Percentiles rank a stretch among this genome's conserved stretches.
These are phyloP conservation scores for Kwoniella dendrophila DNA, from an alignment of 768 basidiomycete species.

Conservation along the genomic window DNA sequence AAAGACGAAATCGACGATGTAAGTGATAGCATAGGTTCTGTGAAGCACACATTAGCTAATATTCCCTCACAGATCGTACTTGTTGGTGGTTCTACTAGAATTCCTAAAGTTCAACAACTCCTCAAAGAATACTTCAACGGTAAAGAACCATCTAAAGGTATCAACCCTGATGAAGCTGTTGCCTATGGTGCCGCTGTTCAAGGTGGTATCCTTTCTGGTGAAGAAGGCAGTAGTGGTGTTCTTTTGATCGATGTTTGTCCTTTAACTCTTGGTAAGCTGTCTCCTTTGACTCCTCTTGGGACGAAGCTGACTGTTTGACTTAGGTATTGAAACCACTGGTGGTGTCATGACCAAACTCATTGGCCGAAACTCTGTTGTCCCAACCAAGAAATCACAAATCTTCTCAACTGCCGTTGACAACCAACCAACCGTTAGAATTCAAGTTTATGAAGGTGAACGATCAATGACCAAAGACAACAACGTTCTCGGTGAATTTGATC, in stretches of 20 bases:
- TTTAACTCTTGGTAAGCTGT: constrained; percentile 55
- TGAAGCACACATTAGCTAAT: too few relatives aligned
- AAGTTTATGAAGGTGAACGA: constrained; percentile 82
- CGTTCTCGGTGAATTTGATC: constrained; percentile 95
- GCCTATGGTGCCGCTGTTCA: constrained; percentile 99
- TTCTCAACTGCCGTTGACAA: constrained; percentile 58
- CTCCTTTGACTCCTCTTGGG: background rate
- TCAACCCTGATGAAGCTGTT: constrained; percentile 99
- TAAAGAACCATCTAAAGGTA: constrained; percentile 98
- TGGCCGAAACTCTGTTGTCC: constrained; percentile 51
- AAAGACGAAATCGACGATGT: constrained; percentile 95
- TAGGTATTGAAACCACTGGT: constrained; percentile 97
- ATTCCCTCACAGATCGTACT: constrained; percentile 84
- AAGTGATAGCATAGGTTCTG: constrained; percentile 40
- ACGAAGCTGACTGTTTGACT: constrained; percentile 61
- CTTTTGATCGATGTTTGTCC: constrained; percentile 92
- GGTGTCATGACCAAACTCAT: constrained; percentile 99
- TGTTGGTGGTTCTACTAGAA: constrained; percentile 97
- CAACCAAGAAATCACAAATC: constrained; percentile 58
- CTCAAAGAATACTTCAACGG: constrained; percentile 98
- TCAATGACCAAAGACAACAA: constrained; percentile 99
- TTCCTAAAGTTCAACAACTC: constrained; percentile 94
- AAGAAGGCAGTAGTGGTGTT: constrained; percentile 81
- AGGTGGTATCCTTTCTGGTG: constrained; percentile 95
- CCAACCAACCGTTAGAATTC: constrained; percentile 57